Conservation (phyloP, 345 rosid genomes). For the Citrus trifoliata region DNA sequence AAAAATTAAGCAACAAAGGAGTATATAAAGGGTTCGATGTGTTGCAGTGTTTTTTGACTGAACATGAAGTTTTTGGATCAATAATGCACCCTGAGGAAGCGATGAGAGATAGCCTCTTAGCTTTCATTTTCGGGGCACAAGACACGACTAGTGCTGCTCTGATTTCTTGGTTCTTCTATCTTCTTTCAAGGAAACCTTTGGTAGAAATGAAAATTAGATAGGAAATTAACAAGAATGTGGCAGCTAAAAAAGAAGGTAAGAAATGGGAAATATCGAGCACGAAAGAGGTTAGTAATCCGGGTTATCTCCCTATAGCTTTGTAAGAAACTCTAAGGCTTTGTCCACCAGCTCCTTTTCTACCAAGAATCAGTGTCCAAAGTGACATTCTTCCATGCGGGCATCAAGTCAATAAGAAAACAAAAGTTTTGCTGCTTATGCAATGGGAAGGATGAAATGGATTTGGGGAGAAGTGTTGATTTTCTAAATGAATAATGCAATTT, state of each 20-base stretch:
- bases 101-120: background rate
- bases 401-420: no score
- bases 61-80: background rate
- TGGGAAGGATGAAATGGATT: no score
- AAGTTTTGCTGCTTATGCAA: no score
- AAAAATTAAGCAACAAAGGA: background rate
- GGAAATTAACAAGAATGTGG: background rate
- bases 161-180: background rate
- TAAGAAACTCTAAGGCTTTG: conserved; percentile 29
- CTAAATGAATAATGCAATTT: no score
- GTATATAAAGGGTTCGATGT: background rate
- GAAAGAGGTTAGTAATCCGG: conserved; percentile 6
- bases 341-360: conserved; percentile 22
- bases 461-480: no score
- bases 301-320: conserved; percentile 25
- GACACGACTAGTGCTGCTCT: background rate
- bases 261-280: background rate
- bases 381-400: conserved; percentile 1
- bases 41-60: background rate
- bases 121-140: background rate
- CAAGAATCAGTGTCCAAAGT: conserved; percentile 4
- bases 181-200: background rate
- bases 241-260: background rate
- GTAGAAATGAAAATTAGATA: background rate
- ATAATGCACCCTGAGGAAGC: background rate